phyloP scores from a whole-genome alignment of 768 basidiomycete genomes.

The Multifurca ochricompacta region DNA sequence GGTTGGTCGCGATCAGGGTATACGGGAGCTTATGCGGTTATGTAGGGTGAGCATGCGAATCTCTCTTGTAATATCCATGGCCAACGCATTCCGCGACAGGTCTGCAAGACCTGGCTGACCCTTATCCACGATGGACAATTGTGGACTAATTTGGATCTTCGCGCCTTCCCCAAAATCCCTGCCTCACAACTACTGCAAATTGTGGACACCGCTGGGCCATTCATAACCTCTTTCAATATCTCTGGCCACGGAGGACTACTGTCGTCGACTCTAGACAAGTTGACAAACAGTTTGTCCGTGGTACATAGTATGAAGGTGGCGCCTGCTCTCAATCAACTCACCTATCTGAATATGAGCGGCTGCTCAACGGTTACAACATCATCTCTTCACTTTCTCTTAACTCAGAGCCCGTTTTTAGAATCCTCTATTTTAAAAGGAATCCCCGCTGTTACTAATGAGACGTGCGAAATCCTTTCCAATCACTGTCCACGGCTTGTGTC shows the following conservation, averaged over 20 bases:
- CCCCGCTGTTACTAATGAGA: slow-evolving; percentile 59
- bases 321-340: slow-evolving; percentile 57
- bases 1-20: slow-evolving; percentile 67
- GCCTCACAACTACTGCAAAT: slow-evolving; percentile 45
- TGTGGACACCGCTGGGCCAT: slow-evolving; percentile 49
- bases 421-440: slow-evolving; percentile 62
- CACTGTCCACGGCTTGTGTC: slow-evolving; percentile 47
- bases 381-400: slow-evolving; percentile 62
- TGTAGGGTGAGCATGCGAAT: slow-evolving; percentile 53
- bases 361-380: slow-evolving; percentile 58
- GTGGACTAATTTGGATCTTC: slow-evolving; percentile 64
- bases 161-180: slow-evolving; percentile 51
- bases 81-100: slow-evolving; percentile 36
- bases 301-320: slow-evolving; percentile 29
- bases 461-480: slow-evolving; percentile 57
- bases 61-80: not conserved
- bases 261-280: slow-evolving; percentile 41
- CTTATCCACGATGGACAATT: slow-evolving; percentile 81
- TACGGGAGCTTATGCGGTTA: slow-evolving; percentile 71
- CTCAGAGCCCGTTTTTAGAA: slow-evolving; percentile 52
- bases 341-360: slow-evolving; percentile 61
- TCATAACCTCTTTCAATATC: slow-evolving; percentile 54
- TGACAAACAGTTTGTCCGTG: slow-evolving; percentile 49
- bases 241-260: slow-evolving; percentile 50
- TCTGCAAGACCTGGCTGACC: slow-evolving; percentile 67